These are phyloP conservation scores for Aspergillus glaucus DNA, from an alignment of 2,329 filamentous ascomycete species.

Conservation along the genomic window DNA sequence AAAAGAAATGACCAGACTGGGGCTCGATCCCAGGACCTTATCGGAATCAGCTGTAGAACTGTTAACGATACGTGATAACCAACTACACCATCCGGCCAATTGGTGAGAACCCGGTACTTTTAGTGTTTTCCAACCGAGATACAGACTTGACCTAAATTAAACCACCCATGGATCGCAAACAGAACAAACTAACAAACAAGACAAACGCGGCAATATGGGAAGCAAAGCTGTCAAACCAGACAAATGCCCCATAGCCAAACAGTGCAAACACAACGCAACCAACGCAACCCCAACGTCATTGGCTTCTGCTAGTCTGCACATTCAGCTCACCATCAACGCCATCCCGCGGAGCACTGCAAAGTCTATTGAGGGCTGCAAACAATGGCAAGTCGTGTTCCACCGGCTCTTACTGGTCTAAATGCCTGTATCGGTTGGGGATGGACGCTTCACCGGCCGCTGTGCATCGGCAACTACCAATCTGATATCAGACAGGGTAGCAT, in stretches of 20 bases:
- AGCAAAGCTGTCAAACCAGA: too few relatives aligned
- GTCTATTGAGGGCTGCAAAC: too few relatives aligned
- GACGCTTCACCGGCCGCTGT: too few relatives aligned
- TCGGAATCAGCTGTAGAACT: constrained; percentile 8
- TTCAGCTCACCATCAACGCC: too few relatives aligned
- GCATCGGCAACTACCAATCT: too few relatives aligned
- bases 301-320: too few relatives aligned
- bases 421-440: too few relatives aligned
- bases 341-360: too few relatives aligned
- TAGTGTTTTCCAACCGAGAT: background rate
- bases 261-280: constrained; percentile 9
- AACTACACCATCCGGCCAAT: constrained; percentile 25
- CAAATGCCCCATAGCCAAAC: constrained; percentile 5
- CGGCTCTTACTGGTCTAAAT: too few relatives aligned
- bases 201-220: constrained; percentile 12
- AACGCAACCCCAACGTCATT: constrained; percentile 12
- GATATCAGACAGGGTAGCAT: too few relatives aligned
- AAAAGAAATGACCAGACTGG: constrained; percentile 5
- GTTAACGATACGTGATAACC: constrained; percentile 30
- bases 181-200: background rate
- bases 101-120: background rate
- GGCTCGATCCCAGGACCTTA: constrained; percentile 7
- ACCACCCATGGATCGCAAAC: constrained; percentile 3
- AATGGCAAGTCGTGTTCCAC: too few relatives aligned
- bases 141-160: background rate